phyloP scores from a whole-genome alignment of 768 basidiomycete species.

The Amanita pallidorosea region DNA sequence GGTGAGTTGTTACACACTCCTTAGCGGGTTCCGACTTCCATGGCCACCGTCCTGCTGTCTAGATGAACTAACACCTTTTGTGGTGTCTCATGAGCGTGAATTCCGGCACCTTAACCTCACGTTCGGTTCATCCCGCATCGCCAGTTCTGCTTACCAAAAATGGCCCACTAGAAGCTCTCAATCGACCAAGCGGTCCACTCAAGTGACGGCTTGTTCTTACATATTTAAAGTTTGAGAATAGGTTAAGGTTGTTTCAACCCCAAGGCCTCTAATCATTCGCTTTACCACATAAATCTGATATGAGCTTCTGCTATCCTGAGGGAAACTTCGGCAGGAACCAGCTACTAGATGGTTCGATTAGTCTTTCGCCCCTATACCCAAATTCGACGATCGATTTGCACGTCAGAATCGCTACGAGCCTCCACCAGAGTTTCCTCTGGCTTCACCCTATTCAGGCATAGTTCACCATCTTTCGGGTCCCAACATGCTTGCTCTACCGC shows the following conservation, averaged over 20 bases:
- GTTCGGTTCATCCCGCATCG: slow-evolving; percentile 64
- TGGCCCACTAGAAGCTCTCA: slow-evolving; percentile 75
- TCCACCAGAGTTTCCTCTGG: slow-evolving; percentile 96
- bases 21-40: no score
- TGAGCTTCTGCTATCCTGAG: slow-evolving; percentile 48
- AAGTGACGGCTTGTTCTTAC: no score
- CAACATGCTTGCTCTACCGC: no score
- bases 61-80: no score
- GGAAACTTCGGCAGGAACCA: slow-evolving; percentile 90
- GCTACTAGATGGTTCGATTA: slow-evolving; percentile 92
- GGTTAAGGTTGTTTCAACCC: slow-evolving; percentile 84
- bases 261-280: slow-evolving; percentile 90
- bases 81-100: no score
- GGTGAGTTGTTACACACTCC: no score
- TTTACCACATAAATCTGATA: slow-evolving; percentile 60
- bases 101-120: slow-evolving; percentile 68
- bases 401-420: slow-evolving; percentile 93
- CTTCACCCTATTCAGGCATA: no score
- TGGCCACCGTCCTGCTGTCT: no score
- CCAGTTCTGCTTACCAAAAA: slow-evolving; percentile 68
- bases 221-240: slow-evolving; percentile 77
- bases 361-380: slow-evolving; percentile 96
- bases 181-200: slow-evolving; percentile 70
- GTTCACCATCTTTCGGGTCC: no score
- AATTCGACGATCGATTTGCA: slow-evolving; percentile 94